Evolutionary conservation across 805 yeast genomes (phyloP).

Genomic region (Candida quercuum): DNA sequence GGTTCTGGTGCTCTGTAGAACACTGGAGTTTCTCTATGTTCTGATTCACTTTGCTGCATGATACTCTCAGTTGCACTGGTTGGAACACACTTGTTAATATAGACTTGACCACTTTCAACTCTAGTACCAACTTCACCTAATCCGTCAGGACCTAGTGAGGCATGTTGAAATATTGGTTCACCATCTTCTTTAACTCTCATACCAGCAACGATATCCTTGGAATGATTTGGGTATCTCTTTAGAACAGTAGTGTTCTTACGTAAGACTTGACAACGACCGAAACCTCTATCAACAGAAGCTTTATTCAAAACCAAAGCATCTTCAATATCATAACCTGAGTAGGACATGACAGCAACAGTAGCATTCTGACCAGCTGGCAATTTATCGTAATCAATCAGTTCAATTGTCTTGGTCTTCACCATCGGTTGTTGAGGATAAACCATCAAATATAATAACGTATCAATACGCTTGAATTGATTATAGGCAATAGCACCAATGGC

Average conservation of each 20-base stretch:
- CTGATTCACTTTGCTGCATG: slow-evolving; percentile 30
- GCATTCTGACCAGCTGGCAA: slow-evolving; percentile 99
- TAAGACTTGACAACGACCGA: slow-evolving; percentile 95
- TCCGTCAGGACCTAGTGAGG: slow-evolving; percentile 88
- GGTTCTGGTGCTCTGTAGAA: slow-evolving; percentile 94
- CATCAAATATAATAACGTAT: slow-evolving; percentile 88
- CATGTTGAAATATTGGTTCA: slow-evolving; percentile 81
- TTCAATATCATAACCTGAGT: slow-evolving; percentile 98
- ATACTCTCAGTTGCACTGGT: slow-evolving; percentile 66
- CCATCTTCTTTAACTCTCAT: slow-evolving; percentile 81
- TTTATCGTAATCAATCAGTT: slow-evolving; percentile 90
- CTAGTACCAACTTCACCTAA: slow-evolving; percentile 92
- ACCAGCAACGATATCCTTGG: slow-evolving; percentile 88
- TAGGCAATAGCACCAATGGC: slow-evolving; percentile 99
- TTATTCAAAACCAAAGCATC: slow-evolving; percentile 96
- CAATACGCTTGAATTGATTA: slow-evolving; percentile 93
- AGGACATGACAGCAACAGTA: slow-evolving; percentile 98
- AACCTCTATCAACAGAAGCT: slow-evolving; percentile 91
- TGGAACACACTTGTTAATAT: slow-evolving; percentile 90
- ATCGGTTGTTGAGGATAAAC: slow-evolving; percentile 99
- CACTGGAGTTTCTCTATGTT: slow-evolving; percentile 88
- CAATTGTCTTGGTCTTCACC: slow-evolving; percentile 97
- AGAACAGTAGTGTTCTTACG: slow-evolving; percentile 85
- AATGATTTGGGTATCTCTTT: slow-evolving; percentile 90
- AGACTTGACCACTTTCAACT: slow-evolving; percentile 89